Percentiles rank a stretch among this genome's conserved stretches.
These are phyloP conservation scores for Fusarium sp. DNA, from an alignment of 2,329 filamentous ascomycete genomes.

Conservation along the genomic window DNA sequence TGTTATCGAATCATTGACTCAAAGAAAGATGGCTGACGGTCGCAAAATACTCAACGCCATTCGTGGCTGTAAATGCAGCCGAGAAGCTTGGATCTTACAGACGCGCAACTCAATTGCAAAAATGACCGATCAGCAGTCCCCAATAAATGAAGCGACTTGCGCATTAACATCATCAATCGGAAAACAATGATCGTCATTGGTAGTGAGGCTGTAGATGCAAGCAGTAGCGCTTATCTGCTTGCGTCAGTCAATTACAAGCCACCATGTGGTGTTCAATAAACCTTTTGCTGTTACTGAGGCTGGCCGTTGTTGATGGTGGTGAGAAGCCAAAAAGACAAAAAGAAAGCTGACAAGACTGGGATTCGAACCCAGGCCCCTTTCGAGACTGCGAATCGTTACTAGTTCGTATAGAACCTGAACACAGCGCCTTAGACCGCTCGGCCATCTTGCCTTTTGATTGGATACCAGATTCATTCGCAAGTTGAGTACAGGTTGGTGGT, in stretches of 20 bases:
- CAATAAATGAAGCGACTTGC: background rate
- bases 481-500: too few species aligned
- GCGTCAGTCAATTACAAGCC: background rate
- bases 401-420: constrained; percentile 27
- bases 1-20: background rate
- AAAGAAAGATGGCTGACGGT: background rate
- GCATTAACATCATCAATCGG: background rate
- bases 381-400: constrained; percentile 31
- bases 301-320: background rate
- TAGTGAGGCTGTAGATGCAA: background rate
- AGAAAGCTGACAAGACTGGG: constrained; percentile 26
- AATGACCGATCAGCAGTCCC: background rate
- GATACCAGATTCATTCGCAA: background rate
- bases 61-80: background rate
- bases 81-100: background rate
- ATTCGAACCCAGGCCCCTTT: constrained; percentile 34
- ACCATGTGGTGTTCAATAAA: background rate
- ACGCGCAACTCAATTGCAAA: background rate
- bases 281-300: background rate
- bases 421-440: constrained; percentile 34
- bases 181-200: background rate
- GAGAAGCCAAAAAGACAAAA: background rate
- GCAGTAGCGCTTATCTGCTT: constrained; percentile 3
- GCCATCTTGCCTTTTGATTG: constrained; percentile 30
- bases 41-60: background rate